Conservation (phyloP, 352 stramenopile genomes). For the Thalassiosira allenii region DNA sequence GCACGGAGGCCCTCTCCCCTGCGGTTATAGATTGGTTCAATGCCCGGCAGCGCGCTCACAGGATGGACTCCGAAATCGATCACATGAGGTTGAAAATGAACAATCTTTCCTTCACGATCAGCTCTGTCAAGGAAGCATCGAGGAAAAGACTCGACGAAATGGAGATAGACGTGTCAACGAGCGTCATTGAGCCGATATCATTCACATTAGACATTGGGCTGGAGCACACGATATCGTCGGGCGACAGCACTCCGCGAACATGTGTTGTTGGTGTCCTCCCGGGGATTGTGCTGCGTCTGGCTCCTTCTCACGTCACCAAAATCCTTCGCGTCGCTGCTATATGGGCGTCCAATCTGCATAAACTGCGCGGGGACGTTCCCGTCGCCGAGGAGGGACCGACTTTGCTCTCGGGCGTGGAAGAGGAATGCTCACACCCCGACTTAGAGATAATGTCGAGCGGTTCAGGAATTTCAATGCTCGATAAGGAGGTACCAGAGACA, state of each 20-base stretch:
- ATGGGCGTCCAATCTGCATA: conserved; percentile 73
- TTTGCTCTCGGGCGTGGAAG: conserved; percentile 35
- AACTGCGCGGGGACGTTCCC: conserved; percentile 44
- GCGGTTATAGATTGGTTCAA: conserved; percentile 78
- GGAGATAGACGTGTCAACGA: conserved; percentile 46
- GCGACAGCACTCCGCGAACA: conserved; percentile 60
- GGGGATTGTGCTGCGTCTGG: conserved; percentile 69
- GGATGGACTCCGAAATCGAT: conserved; percentile 72
- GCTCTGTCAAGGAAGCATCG: conserved; percentile 50
- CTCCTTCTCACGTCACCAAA: conserved; percentile 69
- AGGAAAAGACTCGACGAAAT: conserved; percentile 47
- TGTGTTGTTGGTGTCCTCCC: conserved; percentile 82
- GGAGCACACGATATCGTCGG: conserved; percentile 61
- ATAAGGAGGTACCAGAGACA: conserved; percentile 21
- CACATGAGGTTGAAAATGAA: conserved; percentile 71
- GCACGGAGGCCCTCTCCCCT: conserved; percentile 54
- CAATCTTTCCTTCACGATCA: conserved; percentile 68
- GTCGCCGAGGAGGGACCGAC: conserved; percentile 1
- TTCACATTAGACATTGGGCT: conserved; percentile 78
- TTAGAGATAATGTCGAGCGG: conserved; percentile 65
- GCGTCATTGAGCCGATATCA: conserved; percentile 83
- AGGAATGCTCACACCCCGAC: conserved; percentile 49
- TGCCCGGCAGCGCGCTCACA: conserved; percentile 27
- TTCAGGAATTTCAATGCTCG: conserved; percentile 64
- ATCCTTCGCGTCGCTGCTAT: conserved; percentile 72